Base-by-base conservation (phyloP, 495 filamentous ascomycete species). In the Lentithecium fluviatile region DNA sequence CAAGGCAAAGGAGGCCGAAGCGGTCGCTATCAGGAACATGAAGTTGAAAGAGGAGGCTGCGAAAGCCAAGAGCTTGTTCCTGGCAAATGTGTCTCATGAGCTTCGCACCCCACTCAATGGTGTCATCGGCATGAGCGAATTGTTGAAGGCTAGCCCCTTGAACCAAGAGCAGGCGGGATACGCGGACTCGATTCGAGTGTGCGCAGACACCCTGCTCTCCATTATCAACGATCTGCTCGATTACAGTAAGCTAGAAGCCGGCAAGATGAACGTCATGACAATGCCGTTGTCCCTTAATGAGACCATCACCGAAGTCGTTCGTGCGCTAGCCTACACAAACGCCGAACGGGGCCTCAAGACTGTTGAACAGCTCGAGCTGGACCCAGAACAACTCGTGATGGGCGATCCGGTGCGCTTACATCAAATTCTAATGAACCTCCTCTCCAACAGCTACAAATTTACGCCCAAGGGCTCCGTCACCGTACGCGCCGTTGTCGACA, bases 161-260 rank as follows among this genome's bases (percentile, higher is more conserved):
- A 86, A 86, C 57, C 83, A 80, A 55, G 91, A 96, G 70, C 91
- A 96, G 72, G 82, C 89, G 49, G 88, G 89, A 73, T 94, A 91
- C 78, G 88, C 91, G n/a, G 90, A 96, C 70, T 92, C 88, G 7
- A 95, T 96, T 64, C 80, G 89, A 2, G 86, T 96, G 20, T 96
- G 91, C 59, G 91, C 91, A 4, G 90, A 96, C 69, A 87, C 93
- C 7, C 77, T 96, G 7, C 80, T 96, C n/a, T 91, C 88, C 0
- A 87, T 96, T 54, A 96, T 96, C 78, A 96, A 96, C 69, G 91
- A 96, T 65, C 92, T 96, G 21, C 78, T 96, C 1, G 91, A 96
- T 72, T 96, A 94, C 70, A 94, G 90, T 29, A 91, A 94, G 69
- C 84, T 96, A 69, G 91, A 96, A 71, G 91, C 91, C 15, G 91